Base-by-base conservation (phyloP, 2,329 filamentous ascomycete species). In the Cladosporium sp. region DNA sequence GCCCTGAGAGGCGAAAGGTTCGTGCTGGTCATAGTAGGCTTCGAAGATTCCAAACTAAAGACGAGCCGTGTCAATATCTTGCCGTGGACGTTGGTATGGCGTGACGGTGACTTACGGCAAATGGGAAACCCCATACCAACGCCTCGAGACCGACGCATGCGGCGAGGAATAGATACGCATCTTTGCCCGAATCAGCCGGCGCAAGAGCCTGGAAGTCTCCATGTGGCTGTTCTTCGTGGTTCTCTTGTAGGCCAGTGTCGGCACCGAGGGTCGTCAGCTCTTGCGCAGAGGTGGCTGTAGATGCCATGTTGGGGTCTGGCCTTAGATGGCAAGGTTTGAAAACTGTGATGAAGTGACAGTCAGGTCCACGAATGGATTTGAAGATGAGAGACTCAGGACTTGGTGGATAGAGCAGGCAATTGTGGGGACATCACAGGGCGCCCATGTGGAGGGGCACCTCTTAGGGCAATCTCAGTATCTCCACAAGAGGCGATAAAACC, bases 81-180 rank as follows among this genome's bases (percentile, higher is more conserved):
- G 13, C 12, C 29, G 20, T 43, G n/a, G 13, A 20, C 11, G 9
- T 6, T 7, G 20, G 37, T 2, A 19, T 19, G 17, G 5, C 6
- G 32, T 5, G 32, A 12, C 12, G 13, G 6, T 24, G 13, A 39
- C 47, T 37, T 30, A 47, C 34, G 29, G 47, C 47, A 7, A 43
- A 50, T 6, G 47, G 47, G 9, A 41, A 52, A 1, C 56, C 54
- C 52, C 55, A 60, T n/a, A 57, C 40, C 7, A 61, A 44, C 17
- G 54, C 56, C 30, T 61, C 58, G 3, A 59, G 43, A 27, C 55
- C 47, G 37, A 58, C 59, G 50, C 72, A 74, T 0, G 73, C 76
- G 8, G 69, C 67, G 3, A 80, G 62, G 56, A 78, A 76, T 11
- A 77, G 48, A 61, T 67, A 73, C 11, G 70, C 70, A 20, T 63